A percentile compares a stretch with the other conserved stretches of the same genome.
Evolutionary conservation across 345 rosid genomes (phyloP).

Genomic region (Mallotus nudiflorus): DNA sequence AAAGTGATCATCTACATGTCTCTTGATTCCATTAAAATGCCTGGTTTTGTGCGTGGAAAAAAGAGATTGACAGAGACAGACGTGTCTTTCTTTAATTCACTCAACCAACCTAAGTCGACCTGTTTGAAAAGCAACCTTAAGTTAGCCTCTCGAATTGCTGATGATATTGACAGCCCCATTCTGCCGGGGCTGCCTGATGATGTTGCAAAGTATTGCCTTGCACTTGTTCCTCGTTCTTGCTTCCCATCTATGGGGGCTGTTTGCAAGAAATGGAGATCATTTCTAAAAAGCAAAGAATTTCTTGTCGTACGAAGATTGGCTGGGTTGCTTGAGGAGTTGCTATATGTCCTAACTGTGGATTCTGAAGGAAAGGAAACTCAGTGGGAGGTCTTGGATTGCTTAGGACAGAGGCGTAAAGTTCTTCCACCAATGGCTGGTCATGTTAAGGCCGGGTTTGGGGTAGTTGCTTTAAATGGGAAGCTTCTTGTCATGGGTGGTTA

Average conservation of each 20-base stretch:
- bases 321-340: slow-evolving; percentile 83
- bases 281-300: slow-evolving; percentile 82
- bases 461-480: slow-evolving; percentile 69
- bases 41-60: slow-evolving; percentile 47
- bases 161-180: slow-evolving; percentile 42
- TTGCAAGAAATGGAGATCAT: slow-evolving; percentile 82
- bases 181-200: slow-evolving; percentile 92
- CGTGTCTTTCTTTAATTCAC: slow-evolving; percentile 34
- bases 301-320: slow-evolving; percentile 58
- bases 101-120: slow-evolving; percentile 22
- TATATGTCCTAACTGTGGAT: slow-evolving; percentile 64
- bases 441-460: slow-evolving; percentile 64
- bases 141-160: slow-evolving; percentile 34
- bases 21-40: slow-evolving; percentile 39
- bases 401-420: slow-evolving; percentile 49
- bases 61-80: slow-evolving; percentile 32
- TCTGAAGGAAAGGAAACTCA: slow-evolving; percentile 64
- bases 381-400: slow-evolving; percentile 80
- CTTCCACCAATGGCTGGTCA: slow-evolving; percentile 89
- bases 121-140: slow-evolving; percentile 37
- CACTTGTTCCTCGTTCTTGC: slow-evolving; percentile 72
- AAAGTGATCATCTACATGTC: slow-evolving; percentile 26
- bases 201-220: slow-evolving; percentile 75
- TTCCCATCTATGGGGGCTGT: slow-evolving; percentile 78
- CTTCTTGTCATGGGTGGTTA: slow-evolving; percentile 80